Evolutionary conservation across 371 early-diverging fungal genomes (phyloP), one percentile per base, ranked within the genome.

Genomic region (Zychaea mexicana): DNA sequence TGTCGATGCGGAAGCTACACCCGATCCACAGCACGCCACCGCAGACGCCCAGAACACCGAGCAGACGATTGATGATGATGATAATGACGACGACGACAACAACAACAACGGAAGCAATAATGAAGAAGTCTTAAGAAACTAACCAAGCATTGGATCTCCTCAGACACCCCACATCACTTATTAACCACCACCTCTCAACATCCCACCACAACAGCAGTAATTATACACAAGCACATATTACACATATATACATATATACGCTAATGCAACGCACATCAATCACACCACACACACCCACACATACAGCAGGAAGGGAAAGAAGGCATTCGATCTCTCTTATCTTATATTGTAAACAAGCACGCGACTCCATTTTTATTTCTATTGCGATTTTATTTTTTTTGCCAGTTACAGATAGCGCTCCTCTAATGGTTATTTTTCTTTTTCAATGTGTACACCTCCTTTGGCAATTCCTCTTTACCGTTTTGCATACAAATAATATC

Each of bases 1-100:
- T 66, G 64, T 55, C 52, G 59, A 38, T 59, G 19, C 59, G 59
- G 59, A 59, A 46, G 22, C 49, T 19, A 49, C 49, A 49, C 49
- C 49, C 49, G 49, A 24, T 49, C 49, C 49, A 0, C 49, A 49
- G 24, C 24, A 19, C 1, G 46, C 38, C 38, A 15, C 38, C 38
- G 38, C 38, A 7, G 38, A 36, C 38, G 38, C 38, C 15, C 38
- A 36, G 38, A 36, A 36, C 38, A 36, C 7, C 38, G 38, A 36
- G 38, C 9, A 36, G 38, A n/a, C n/a, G n/a, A n/a, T n/a, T n/a
- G 38, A 36, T 36, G 38, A 36, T 7, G 38, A 36, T 36, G 15
- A 36, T 36, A 36, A 36, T 36, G n/a, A 46, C 21, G 1, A 46
- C 1, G n/a, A 9, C 24, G n/a, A 24, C 49, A 49, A 49, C 21